A percentile compares a stretch with the other conserved stretches of the same genome.
Evolutionary conservation across 2,329 filamentous ascomycete species (phyloP).

Genomic region (Drechslerella dactyloides): DNA sequence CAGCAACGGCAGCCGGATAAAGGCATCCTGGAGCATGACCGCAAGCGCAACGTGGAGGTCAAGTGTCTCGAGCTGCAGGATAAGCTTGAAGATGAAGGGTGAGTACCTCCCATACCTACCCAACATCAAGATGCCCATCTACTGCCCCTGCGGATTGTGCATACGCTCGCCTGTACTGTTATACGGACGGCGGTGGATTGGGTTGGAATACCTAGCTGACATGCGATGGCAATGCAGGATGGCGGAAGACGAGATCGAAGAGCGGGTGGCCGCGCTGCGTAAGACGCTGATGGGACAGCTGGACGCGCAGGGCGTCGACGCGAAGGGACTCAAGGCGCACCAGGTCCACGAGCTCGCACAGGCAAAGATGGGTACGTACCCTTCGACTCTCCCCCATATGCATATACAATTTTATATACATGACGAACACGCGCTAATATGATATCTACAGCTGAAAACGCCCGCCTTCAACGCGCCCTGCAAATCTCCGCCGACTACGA

Average conservation of each 20-base stretch:
- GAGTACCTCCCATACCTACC: constrained; percentile 55
- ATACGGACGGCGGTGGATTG: too few relatives aligned
- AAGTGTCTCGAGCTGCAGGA: constrained; percentile 91
- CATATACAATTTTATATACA: not conserved
- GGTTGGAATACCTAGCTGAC: too few relatives aligned
- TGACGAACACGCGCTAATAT: not conserved
- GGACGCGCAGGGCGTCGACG: constrained; percentile 60
- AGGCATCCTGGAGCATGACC: constrained; percentile 91
- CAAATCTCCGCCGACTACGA: constrained; percentile 86
- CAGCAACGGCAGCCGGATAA: constrained; percentile 83
- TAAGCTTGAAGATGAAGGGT: constrained; percentile 88
- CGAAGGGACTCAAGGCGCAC: constrained; percentile 77
- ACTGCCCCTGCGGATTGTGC: too few relatives aligned
- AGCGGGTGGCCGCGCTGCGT: constrained; percentile 71
- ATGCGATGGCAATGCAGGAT: constrained; percentile 62
- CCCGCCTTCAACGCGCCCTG: constrained; percentile 81
- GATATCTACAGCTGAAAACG: constrained; percentile 69
- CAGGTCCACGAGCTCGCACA: constrained; percentile 96
- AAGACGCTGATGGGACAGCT: constrained; percentile 68
- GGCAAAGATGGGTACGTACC: constrained; percentile 76
- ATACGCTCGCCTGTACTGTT: too few relatives aligned
- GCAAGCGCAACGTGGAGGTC: constrained; percentile 87
- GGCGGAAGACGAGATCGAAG: constrained; percentile 90
- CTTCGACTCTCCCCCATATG: not conserved
- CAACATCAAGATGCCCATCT: not conserved